A percentile compares a stretch with the other conserved stretches of the same genome.
Evolutionary conservation across 1,139 yeast species (phyloP).

Genomic region (Saccharomyces hybrid): DNA sequence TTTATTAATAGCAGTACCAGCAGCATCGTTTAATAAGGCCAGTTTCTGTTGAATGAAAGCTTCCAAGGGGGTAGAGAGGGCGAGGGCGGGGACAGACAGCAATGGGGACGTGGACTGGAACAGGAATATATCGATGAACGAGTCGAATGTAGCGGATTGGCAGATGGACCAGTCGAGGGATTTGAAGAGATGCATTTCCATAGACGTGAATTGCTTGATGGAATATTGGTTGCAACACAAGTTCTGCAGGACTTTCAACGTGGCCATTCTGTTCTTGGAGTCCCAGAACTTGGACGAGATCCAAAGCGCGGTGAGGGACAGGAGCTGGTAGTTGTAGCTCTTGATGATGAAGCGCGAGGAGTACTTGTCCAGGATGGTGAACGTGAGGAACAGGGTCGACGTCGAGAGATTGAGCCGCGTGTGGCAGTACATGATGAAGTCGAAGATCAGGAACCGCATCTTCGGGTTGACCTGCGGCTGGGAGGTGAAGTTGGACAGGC

Average conservation of each 20-base stretch:
- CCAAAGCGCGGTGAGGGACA: conserved; percentile 70
- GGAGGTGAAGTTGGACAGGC: conserved; percentile 10
- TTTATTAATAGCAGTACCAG: conserved; percentile 7
- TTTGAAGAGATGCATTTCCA: conserved; percentile 61
- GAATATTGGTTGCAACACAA: conserved; percentile 57
- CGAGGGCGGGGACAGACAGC: background rate
- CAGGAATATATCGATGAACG: conserved; percentile 48
- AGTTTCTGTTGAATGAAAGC: conserved; percentile 1
- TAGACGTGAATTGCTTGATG: conserved; percentile 52
- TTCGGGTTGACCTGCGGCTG: conserved; percentile 21
- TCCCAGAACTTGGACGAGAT: conserved; percentile 66
- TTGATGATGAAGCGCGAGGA: conserved; percentile 82
- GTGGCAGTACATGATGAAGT: conserved; percentile 81
- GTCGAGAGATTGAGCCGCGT: conserved; percentile 66
- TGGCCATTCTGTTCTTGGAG: conserved; percentile 57
- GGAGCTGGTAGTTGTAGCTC: conserved; percentile 50
- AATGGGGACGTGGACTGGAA: conserved; percentile 17
- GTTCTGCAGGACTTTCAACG: conserved; percentile 40
- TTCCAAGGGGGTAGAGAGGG: background rate
- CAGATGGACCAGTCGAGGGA: conserved; percentile 25
- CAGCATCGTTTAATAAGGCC: conserved; percentile 1
- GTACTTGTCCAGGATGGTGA: conserved; percentile 83
- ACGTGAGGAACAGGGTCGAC: conserved; percentile 71
- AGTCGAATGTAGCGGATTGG: conserved; percentile 49
- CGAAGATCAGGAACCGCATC: conserved; percentile 43